A percentile compares a stretch with the other conserved stretches of the same genome.
Conservation (phyloP, 495 filamentous ascomycete genomes). For the Halenospora varia region DNA sequence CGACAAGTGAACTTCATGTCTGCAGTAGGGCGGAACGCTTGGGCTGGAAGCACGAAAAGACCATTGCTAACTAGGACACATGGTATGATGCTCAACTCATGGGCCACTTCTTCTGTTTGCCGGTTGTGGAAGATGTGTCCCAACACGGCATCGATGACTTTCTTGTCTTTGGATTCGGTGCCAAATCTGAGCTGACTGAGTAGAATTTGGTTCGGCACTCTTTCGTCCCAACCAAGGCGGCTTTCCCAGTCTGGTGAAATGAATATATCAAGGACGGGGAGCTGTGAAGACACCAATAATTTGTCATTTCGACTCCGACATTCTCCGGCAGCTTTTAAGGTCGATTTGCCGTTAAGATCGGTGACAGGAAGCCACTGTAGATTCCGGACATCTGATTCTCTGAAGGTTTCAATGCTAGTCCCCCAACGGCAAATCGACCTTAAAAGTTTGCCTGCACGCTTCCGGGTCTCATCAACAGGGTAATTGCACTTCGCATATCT, state of each 20-base stretch:
- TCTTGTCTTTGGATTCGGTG: constrained; percentile 14
- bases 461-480: neutral
- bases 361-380: constrained; percentile 30
- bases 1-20: neutral
- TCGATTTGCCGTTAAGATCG: constrained; percentile 2
- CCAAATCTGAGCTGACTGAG: constrained; percentile 24
- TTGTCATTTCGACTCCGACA: constrained; percentile 23
- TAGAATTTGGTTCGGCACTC: constrained; percentile 20
- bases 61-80: constrained; percentile 21
- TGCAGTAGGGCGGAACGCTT: constrained; percentile 10
- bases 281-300: constrained; percentile 24
- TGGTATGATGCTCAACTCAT: constrained; percentile 13
- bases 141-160: constrained; percentile 23
- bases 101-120: constrained; percentile 7
- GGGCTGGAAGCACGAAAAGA: constrained; percentile 8
- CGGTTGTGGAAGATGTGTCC: constrained; percentile 15
- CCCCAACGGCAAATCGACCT: constrained; percentile 8
- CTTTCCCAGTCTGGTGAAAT: constrained; percentile 25
- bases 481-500: constrained; percentile 8
- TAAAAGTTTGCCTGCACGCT: constrained; percentile 21
- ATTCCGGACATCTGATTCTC: constrained; percentile 1
- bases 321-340: constrained; percentile 16
- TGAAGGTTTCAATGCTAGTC: neutral
- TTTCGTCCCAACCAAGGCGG: constrained; percentile 28
- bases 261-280: constrained; percentile 18